Percentiles rank a stretch among this genome's conserved stretches.
These are phyloP conservation scores for Castanea crenata DNA, from an alignment of 306 rosid genomes.

Conservation along the genomic window DNA sequence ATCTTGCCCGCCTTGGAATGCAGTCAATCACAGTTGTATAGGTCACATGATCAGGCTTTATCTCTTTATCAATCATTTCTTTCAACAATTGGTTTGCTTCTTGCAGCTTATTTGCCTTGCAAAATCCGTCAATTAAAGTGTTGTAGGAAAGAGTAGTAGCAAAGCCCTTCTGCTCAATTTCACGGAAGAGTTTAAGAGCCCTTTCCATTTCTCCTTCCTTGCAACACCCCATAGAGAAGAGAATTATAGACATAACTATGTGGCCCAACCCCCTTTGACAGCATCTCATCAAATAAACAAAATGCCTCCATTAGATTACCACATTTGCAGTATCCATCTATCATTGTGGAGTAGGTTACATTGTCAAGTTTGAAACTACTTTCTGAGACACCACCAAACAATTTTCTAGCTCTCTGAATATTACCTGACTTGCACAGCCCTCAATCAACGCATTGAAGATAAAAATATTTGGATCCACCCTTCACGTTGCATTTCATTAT, in stretches of 20 bases:
- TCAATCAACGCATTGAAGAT: slow-evolving; percentile 36
- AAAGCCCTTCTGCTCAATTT: slow-evolving; percentile 28
- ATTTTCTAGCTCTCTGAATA: slow-evolving; percentile 27
- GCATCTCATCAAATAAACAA: slow-evolving; percentile 37
- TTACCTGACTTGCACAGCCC: slow-evolving; percentile 47
- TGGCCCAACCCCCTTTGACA: slow-evolving; percentile 19
- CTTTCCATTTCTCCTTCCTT: slow-evolving; percentile 30
- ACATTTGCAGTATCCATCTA: slow-evolving; percentile 41
- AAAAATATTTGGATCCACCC: slow-evolving; percentile 32
- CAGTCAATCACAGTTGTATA: slow-evolving; percentile 33
- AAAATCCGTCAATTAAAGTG: slow-evolving; percentile 35
- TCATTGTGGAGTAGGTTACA: slow-evolving; percentile 38
- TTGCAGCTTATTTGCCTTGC: slow-evolving; percentile 27
- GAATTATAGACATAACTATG: slow-evolving; percentile 28
- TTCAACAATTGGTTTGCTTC: slow-evolving; percentile 39
- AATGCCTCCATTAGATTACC: slow-evolving; percentile 40
- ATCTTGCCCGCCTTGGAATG: slow-evolving; percentile 28
- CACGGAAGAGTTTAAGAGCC: slow-evolving; percentile 29
- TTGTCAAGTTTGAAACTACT: slow-evolving; percentile 30
- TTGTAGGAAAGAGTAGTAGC: slow-evolving; percentile 32
- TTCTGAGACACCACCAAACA: slow-evolving; percentile 27
- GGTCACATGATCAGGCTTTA: slow-evolving; percentile 27
- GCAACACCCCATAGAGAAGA: slow-evolving; percentile 45
- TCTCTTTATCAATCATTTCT: slow-evolving; percentile 29
- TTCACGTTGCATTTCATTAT: slow-evolving; percentile 32